These are phyloP conservation scores for Biscogniauxia mediterranea DNA, from an alignment of 2,329 filamentous ascomycete genomes.

Conservation along the genomic window DNA sequence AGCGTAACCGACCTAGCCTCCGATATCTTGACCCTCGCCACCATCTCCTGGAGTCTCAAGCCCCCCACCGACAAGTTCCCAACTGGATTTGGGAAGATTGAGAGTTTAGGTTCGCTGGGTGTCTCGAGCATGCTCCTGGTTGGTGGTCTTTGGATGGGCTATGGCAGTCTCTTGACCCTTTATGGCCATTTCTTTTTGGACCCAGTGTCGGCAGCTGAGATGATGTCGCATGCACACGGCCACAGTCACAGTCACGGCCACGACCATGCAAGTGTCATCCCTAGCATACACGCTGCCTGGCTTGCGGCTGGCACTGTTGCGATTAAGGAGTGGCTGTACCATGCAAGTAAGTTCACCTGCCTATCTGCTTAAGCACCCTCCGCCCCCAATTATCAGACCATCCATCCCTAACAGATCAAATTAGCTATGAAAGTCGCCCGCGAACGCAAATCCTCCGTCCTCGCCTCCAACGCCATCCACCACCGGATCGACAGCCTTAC, in stretches of 20 bases:
- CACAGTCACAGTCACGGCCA: constrained; percentile 66
- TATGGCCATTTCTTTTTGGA: constrained; percentile 73
- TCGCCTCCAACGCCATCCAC: constrained; percentile 94
- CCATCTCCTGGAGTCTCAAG: constrained; percentile 88
- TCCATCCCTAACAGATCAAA: background rate
- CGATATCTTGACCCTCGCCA: constrained; percentile 89
- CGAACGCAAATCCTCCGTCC: constrained; percentile 90
- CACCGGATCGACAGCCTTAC: constrained; percentile 96
- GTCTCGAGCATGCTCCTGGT: constrained; percentile 88
- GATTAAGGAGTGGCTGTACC: constrained; percentile 96
- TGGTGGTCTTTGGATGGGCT: constrained; percentile 90
- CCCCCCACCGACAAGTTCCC: constrained; percentile 83
- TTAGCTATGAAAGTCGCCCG: constrained; percentile 91
- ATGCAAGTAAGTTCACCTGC: constrained; percentile 71
- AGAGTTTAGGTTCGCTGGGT: constrained; percentile 88
- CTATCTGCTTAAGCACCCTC: background rate
- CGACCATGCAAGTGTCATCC: constrained; percentile 61
- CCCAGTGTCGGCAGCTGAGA: constrained; percentile 49
- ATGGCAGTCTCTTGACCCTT: constrained; percentile 68
- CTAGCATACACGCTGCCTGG: constrained; percentile 94
- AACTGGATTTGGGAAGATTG: constrained; percentile 93
- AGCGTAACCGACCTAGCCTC: constrained; percentile 93
- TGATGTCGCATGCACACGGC: constrained; percentile 56
- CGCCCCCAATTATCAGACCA: background rate
- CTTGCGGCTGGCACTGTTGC: constrained; percentile 84